These are phyloP conservation scores for Fusarium sp. DNA, from an alignment of 2,329 filamentous ascomycete genomes.

Conservation along the genomic window DNA sequence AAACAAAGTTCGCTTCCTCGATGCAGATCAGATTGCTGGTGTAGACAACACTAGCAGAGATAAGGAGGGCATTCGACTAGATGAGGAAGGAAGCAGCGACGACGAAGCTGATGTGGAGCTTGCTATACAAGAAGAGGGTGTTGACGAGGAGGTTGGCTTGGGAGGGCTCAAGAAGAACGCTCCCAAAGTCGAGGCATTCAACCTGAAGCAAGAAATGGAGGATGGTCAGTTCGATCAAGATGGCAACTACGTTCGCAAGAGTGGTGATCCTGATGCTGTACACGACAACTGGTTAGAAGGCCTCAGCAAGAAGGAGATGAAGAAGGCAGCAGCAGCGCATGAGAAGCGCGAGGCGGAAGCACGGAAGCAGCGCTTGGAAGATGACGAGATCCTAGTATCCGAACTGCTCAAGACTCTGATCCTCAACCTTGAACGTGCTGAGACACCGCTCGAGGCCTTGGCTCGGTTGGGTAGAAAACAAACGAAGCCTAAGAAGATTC, in stretches of 20 bases:
- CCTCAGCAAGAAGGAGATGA: constrained; percentile 93
- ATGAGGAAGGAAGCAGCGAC: constrained; percentile 67
- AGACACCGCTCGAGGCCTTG: constrained; percentile 90
- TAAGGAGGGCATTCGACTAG: constrained; percentile 76
- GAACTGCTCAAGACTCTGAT: constrained; percentile 83
- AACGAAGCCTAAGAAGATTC: constrained; percentile 68
- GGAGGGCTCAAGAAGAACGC: constrained; percentile 93
- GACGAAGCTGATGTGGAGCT: constrained; percentile 77
- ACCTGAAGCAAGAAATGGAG: constrained; percentile 89
- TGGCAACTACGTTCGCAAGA: constrained; percentile 92
- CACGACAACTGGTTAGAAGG: constrained; percentile 96
- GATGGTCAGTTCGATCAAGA: constrained; percentile 92
- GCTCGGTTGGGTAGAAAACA: constrained; percentile 80
- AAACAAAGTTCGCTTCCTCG: constrained; percentile 71
- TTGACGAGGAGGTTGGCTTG: constrained; percentile 91
- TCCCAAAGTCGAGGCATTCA: constrained; percentile 95
- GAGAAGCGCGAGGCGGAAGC: constrained; percentile 85
- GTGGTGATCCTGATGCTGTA: constrained; percentile 85
- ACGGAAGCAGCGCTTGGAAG: constrained; percentile 75
- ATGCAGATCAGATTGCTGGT: constrained; percentile 77
- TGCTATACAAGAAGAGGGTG: constrained; percentile 78
- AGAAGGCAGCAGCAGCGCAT: constrained; percentile 85
- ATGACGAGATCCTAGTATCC: constrained; percentile 79
- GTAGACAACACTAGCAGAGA: constrained; percentile 80
- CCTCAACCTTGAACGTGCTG: constrained; percentile 77